Evolutionary conservation across 257 asterid species (phyloP).

Genomic region (Handroanthus guayacan): DNA sequence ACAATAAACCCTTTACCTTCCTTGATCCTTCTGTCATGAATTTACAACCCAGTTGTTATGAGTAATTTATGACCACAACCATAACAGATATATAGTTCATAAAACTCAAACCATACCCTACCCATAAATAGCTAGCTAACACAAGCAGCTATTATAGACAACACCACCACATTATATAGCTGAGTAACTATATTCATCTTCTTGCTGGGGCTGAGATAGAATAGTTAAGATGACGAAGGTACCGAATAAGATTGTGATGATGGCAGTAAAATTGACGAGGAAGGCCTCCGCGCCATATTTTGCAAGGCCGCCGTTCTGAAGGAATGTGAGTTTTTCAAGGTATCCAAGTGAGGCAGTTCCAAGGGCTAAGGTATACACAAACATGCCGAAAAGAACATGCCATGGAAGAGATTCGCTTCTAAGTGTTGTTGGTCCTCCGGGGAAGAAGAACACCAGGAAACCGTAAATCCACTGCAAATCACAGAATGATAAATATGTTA

Average conservation of each 20-base stretch:
- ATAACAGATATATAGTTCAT: neutral
- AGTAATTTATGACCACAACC: constrained; percentile 4
- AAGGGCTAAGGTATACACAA: constrained; percentile 69
- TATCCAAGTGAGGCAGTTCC: constrained; percentile 73
- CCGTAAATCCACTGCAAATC: constrained; percentile 84
- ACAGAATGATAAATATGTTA: too few relatives aligned
- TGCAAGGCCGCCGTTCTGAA: constrained; percentile 65
- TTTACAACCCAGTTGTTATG: neutral
- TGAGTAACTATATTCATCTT: constrained; percentile 73
- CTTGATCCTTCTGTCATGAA: constrained; percentile 19
- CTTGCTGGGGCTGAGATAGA: constrained; percentile 59
- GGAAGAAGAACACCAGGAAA: constrained; percentile 85
- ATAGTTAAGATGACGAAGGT: constrained; percentile 74
- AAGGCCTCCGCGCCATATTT: constrained; percentile 91
- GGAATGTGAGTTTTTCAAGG: constrained; percentile 96
- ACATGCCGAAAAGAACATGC: constrained; percentile 81
- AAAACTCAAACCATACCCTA: neutral
- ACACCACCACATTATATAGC: constrained; percentile 50
- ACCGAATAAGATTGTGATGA: constrained; percentile 77
- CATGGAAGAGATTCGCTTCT: constrained; percentile 88
- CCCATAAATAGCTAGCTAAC: neutral
- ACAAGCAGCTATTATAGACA: neutral
- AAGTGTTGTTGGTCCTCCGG: constrained; percentile 73
- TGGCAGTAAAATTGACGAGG: constrained; percentile 91
- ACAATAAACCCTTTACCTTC: constrained; percentile 1